phyloP scores from a whole-genome alignment of 2,329 filamentous ascomycete genomes.

The Aspergillus quadrilineatus region DNA sequence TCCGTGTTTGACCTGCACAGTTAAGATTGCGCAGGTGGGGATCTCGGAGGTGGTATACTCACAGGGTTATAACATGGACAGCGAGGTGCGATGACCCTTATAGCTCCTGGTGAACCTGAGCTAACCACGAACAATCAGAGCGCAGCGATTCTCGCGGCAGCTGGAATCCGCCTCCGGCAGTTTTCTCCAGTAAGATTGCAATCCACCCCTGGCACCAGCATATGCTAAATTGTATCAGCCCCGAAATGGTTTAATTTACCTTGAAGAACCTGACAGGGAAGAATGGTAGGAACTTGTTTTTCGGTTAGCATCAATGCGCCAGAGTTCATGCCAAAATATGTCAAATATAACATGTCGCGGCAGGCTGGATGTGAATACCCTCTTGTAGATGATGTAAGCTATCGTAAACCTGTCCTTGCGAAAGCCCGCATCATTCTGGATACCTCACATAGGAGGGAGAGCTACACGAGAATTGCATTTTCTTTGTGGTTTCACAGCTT shows the following conservation, averaged over 20 bases:
- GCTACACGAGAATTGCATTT: too few species aligned
- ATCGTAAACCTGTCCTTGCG: too few species aligned
- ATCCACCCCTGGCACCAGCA: neutral
- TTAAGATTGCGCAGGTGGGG: constrained; percentile 97
- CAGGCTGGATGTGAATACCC: too few species aligned
- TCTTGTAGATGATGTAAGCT: too few species aligned
- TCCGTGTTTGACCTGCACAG: constrained; percentile 94
- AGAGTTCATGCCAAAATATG: too few species aligned
- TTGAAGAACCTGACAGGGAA: constrained; percentile 47
- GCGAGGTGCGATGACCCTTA: constrained; percentile 48
- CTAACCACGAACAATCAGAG: constrained; percentile 48
- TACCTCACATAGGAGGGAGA: too few species aligned
- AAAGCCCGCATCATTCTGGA: too few species aligned
- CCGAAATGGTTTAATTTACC: constrained; percentile 63
- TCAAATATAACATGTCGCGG: too few species aligned
- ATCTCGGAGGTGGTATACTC: constrained; percentile 95
- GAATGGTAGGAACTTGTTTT: neutral
- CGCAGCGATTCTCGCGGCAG: constrained; percentile 76
- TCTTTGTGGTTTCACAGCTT: too few species aligned
- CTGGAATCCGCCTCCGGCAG: constrained; percentile 80
- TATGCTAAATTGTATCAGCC: constrained; percentile 42
- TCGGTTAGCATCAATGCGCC: neutral
- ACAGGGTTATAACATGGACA: constrained; percentile 92
- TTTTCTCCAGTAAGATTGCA: constrained; percentile 67
- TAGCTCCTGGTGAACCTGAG: neutral